Percentiles rank a stretch among this genome's conserved stretches.
Evolutionary conservation across 352 stramenopile species (phyloP).

Genomic region (Pythium folliculosum): DNA sequence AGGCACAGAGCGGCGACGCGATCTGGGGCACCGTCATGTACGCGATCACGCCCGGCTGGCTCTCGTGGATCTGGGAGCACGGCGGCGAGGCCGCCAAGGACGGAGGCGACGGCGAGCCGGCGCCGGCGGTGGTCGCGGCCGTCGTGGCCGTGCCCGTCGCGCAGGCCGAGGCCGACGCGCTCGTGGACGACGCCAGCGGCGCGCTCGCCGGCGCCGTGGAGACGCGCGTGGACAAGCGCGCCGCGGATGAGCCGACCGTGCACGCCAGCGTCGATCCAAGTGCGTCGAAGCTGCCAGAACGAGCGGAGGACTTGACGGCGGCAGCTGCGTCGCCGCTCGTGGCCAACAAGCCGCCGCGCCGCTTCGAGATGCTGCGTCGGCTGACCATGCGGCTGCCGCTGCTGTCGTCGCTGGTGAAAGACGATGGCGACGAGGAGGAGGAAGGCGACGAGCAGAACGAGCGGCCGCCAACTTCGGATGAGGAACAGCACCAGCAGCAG

Average conservation of each 20-base stretch:
- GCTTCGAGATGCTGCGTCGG: conserved; percentile 26
- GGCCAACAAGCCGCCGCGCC: background rate
- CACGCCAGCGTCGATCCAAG: background rate
- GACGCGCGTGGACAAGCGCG: background rate
- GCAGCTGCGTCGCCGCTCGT: background rate
- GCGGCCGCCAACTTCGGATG: background rate
- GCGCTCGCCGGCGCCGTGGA: conserved; percentile 13
- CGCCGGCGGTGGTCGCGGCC: conserved; percentile 30
- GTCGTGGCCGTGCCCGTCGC: conserved; percentile 29
- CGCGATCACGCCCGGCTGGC: conserved; percentile 68
- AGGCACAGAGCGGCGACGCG: conserved; percentile 73
- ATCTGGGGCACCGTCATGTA: conserved; percentile 85
- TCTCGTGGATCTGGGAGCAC: conserved; percentile 76
- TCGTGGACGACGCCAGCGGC: conserved; percentile 31
- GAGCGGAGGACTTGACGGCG: background rate
- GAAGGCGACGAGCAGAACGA: background rate
- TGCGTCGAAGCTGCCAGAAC: background rate
- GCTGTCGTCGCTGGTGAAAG: background rate
- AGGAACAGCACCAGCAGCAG: background rate
- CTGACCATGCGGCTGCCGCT: conserved; percentile 16
- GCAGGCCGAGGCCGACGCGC: conserved; percentile 35
- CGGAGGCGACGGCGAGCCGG: background rate
- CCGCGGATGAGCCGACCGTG: background rate
- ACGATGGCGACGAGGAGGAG: conserved; percentile 4
- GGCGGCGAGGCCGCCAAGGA: conserved; percentile 24